A percentile compares a stretch with the other conserved stretches of the same genome.
phyloP scores from a whole-genome alignment of 805 yeast species.

The Jamesozyma piceae region DNA sequence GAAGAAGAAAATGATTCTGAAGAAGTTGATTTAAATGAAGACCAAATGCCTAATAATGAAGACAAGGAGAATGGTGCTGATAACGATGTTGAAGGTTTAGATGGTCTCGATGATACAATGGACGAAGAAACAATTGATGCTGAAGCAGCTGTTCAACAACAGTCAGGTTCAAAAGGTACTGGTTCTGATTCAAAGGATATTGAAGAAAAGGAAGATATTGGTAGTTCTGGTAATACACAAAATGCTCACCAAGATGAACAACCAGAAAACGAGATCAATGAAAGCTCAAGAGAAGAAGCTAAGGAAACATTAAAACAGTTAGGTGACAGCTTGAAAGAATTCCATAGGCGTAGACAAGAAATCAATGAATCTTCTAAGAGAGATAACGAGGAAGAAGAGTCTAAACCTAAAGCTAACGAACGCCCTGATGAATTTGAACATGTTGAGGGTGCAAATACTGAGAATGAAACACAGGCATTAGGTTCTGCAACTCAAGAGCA shows the following conservation, averaged over 20 bases:
- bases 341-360: conserved; percentile 82
- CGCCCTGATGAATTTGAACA: conserved; percentile 83
- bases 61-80: conserved; percentile 33
- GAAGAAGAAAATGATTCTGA: conserved; percentile 25
- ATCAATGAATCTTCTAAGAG: conserved; percentile 56
- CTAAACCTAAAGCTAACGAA: conserved; percentile 43
- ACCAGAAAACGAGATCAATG: conserved; percentile 34
- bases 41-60: conserved; percentile 23
- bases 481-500: conserved; percentile 84
- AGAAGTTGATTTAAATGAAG: conserved; percentile 25
- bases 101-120: conserved; percentile 38
- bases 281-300: conserved; percentile 55
- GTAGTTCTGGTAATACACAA: conserved; percentile 51
- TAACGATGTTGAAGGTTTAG: conserved; percentile 46
- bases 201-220: conserved; percentile 58
- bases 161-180: conserved; percentile 50
- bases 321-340: conserved; percentile 87
- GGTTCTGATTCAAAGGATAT: conserved; percentile 47
- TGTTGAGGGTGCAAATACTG: conserved; percentile 68
- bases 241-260: conserved; percentile 37
- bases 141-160: conserved; percentile 52
- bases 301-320: conserved; percentile 74
- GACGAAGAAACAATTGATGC: conserved; percentile 42
- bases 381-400: conserved; percentile 38
- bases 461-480: conserved; percentile 79